These are phyloP conservation scores for Lagerstroemia speciosa DNA, from an alignment of 345 rosid species.

Conservation along the genomic window DNA sequence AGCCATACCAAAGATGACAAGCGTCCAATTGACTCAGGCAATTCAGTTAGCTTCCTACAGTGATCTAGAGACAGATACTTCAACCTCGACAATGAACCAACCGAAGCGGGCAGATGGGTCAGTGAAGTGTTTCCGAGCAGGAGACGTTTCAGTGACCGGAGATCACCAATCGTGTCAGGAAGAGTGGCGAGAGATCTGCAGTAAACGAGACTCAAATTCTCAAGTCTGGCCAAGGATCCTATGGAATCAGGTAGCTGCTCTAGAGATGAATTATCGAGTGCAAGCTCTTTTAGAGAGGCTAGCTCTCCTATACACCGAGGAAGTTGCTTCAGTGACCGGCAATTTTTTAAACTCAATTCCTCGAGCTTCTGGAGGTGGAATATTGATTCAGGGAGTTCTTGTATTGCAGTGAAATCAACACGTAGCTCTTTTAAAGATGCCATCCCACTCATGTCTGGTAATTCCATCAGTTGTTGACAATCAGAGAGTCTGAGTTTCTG, in stretches of 20 bases:
- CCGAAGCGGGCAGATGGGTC: slow-evolving; percentile 30
- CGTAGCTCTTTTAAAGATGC: slow-evolving; percentile 34
- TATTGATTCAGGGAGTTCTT: slow-evolving; percentile 34
- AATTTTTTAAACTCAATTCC: slow-evolving; percentile 26
- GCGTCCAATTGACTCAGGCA: slow-evolving; percentile 40
- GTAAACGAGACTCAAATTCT: slow-evolving; percentile 24
- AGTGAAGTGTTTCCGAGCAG: slow-evolving; percentile 14
- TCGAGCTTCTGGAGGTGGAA: slow-evolving; percentile 32
- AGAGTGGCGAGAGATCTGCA: slow-evolving; percentile 22
- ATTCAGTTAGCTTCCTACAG: slow-evolving; percentile 19
- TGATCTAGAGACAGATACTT: slow-evolving; percentile 16
- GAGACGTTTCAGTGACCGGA: slow-evolving; percentile 24
- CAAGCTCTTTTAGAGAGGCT: slow-evolving; percentile 27
- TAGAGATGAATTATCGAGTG: slow-evolving; percentile 23
- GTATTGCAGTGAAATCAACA: slow-evolving; percentile 31
- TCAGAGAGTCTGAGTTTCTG: slow-evolving; percentile 30
- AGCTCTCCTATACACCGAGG: slow-evolving; percentile 28
- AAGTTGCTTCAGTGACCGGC: slow-evolving; percentile 21
- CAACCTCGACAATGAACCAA: slow-evolving; percentile 31
- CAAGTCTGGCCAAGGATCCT: slow-evolving; percentile 27
- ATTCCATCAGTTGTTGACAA: slow-evolving; percentile 25
- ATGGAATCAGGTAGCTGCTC: slow-evolving; percentile 30
- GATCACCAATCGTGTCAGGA: slow-evolving; percentile 31
- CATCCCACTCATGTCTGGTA: slow-evolving; percentile 37
- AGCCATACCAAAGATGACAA: slow-evolving; percentile 26